phyloP scores from a whole-genome alignment of 306 rosid species.

The Alnus rubra region DNA sequence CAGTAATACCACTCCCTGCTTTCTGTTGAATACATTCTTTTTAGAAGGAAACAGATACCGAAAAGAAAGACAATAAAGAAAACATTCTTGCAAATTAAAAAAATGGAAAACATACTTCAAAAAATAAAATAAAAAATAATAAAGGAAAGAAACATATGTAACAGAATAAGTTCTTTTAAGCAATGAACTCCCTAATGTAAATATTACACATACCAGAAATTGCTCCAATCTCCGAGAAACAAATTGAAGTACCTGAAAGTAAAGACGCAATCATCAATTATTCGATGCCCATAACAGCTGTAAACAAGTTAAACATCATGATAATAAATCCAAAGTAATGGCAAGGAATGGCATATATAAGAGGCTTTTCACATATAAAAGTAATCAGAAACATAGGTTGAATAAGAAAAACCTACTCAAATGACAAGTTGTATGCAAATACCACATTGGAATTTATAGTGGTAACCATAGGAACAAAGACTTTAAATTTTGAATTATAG shows the following conservation, averaged over 20 bases:
- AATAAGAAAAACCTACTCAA: neutral
- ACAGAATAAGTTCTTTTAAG: neutral
- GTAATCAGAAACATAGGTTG: neutral
- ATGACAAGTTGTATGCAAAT: neutral
- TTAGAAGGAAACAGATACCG: neutral
- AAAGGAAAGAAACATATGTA: conserved; percentile 12
- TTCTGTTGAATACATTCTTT: neutral
- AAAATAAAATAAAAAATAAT: no score
- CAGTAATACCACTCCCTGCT: neutral
- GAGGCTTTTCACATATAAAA: neutral
- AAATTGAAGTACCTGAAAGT: conserved; percentile 70
- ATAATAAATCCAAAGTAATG: neutral
- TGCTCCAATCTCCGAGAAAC: conserved; percentile 90
- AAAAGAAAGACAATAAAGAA: neutral
- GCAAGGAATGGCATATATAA: neutral
- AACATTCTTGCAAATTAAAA: neutral
- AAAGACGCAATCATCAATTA: conserved; percentile 24
- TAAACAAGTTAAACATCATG: neutral
- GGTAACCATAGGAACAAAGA: neutral
- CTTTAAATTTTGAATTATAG: neutral
- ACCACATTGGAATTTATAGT: neutral
- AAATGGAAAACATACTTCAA: conserved; percentile 9
- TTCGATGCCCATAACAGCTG: conserved; percentile 17
- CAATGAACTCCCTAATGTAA: conserved; percentile 10
- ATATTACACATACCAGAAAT: conserved; percentile 64